These are phyloP conservation scores for Meredithiella fracta DNA, from an alignment of 2,329 filamentous ascomycete species.

Conservation along the genomic window DNA sequence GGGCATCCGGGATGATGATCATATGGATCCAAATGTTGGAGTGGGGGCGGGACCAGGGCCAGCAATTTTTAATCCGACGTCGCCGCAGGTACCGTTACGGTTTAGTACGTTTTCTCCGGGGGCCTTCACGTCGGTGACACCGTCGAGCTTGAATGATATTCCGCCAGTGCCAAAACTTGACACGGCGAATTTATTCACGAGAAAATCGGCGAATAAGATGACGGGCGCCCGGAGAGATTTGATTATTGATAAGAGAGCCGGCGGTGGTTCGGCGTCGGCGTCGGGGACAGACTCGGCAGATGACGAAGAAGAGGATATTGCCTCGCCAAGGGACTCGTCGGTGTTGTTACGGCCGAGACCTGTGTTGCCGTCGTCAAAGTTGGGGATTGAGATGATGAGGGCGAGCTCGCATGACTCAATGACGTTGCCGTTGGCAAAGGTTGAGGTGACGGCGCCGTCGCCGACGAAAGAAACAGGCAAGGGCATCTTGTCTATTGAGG, in stretches of 20 bases:
- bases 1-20: slow-evolving; percentile 35
- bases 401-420: slow-evolving; percentile 87
- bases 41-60: neutral
- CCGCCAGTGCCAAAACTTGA: neutral
- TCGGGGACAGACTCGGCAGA: slow-evolving; percentile 65
- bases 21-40: slow-evolving; percentile 7
- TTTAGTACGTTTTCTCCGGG: slow-evolving; percentile 24
- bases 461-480: neutral
- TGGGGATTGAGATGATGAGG: slow-evolving; percentile 95
- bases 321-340: slow-evolving; percentile 4
- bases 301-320: slow-evolving; percentile 79
- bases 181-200: neutral
- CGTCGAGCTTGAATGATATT: neutral
- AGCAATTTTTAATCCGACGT: slow-evolving; percentile 17
- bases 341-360: slow-evolving; percentile 31
- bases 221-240: slow-evolving; percentile 15
- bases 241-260: slow-evolving; percentile 44
- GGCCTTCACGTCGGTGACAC: slow-evolving; percentile 14
- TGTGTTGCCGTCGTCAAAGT: slow-evolving; percentile 61
- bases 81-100: slow-evolving; percentile 19
- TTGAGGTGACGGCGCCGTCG: slow-evolving; percentile 26
- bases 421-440: slow-evolving; percentile 28
- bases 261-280: too few species aligned
- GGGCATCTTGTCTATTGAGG: neutral
- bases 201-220: slow-evolving; percentile 7